Conservation (phyloP, 768 basidiomycete species). For the Asterophora lycoperdoides region DNA sequence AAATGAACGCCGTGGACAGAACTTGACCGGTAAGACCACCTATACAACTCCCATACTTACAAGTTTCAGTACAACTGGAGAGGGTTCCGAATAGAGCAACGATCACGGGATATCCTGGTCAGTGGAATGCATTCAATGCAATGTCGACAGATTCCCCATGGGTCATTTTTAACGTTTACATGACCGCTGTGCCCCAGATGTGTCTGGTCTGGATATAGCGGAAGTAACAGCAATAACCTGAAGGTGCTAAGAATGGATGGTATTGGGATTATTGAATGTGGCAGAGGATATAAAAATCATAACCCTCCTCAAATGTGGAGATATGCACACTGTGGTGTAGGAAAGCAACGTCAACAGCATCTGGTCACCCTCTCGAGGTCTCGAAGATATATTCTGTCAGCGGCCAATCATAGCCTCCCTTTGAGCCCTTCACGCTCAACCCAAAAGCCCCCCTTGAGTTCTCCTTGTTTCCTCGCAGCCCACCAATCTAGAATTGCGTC, state of each 20-base stretch:
- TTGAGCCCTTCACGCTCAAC: slow-evolving; percentile 41
- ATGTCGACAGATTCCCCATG: not conserved
- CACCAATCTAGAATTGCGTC: slow-evolving; percentile 69
- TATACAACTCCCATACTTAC: not conserved
- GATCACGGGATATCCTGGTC: no score
- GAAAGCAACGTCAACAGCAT: not conserved
- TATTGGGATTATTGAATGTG: not conserved
- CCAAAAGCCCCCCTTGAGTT: slow-evolving; percentile 61
- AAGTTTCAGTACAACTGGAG: not conserved
- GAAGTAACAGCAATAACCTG: not conserved
- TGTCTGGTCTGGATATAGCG: slow-evolving; percentile 6
- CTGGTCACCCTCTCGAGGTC: not conserved
- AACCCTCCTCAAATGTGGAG: not conserved
- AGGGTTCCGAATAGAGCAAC: not conserved
- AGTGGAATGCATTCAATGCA: no score
- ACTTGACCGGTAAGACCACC: not conserved
- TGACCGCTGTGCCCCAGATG: not conserved
- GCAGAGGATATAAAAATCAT: not conserved
- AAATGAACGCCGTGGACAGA: not conserved
- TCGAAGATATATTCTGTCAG: not conserved
- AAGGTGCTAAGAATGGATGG: no score
- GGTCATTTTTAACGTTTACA: not conserved
- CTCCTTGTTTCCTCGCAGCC: slow-evolving; percentile 39
- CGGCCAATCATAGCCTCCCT: slow-evolving; percentile 38
- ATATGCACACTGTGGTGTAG: not conserved